Base-by-base conservation (phyloP, 2,329 filamentous ascomycete genomes). In the Colletotrichum sp. region DNA sequence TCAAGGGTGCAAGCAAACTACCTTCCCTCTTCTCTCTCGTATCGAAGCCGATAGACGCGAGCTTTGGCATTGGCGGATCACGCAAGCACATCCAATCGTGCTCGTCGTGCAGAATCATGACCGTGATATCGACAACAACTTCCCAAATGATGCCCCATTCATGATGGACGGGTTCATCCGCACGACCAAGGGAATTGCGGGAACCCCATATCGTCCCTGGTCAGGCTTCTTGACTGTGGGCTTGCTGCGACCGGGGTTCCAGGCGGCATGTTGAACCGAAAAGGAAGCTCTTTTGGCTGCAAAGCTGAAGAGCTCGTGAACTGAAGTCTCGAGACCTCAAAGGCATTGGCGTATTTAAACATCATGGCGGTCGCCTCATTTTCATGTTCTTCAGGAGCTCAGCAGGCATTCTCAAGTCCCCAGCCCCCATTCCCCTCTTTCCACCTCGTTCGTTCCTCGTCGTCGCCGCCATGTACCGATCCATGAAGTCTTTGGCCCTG, bases 401-500 rank as follows among this genome's bases (percentile, higher is more conserved):
- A 72, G 52, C 48, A 72, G 69, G 73, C 68, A 55, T 34, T 75
- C 21, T 30, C 43, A 55, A 64, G 63, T 48, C 57, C 43, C 63
- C 73, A 10, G 57, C 63, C 63, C 38, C 57, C 26, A n/a, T 12
- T 63, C 13, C 58, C 57, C 30, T 64, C 70, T 43, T 75, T 64
- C 12, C 18, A 64, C 28, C 55, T 28, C 48, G 21, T 30, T 48
- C 48, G 34, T 48, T 72, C 63, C n/a, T 57, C 26, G 32, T 21
- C 5, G 5, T 26, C 24, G 71, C 26, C 38, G 28, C 26, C 63
- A 73, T 76, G 71, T 74, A 76, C 12, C 65, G 71, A 61, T 71
- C 67, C 30, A 84, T 84, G 83, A 84, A 83, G 77, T 82, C 82
- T 32, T 78, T 83, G 28, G 68, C 83, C 58, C 77, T 84, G 26